A percentile compares a stretch with the other conserved stretches of the same genome.
These are phyloP conservation scores for Solanum chiquidenum DNA, from an alignment of 257 asterid species.

Conservation along the genomic window DNA sequence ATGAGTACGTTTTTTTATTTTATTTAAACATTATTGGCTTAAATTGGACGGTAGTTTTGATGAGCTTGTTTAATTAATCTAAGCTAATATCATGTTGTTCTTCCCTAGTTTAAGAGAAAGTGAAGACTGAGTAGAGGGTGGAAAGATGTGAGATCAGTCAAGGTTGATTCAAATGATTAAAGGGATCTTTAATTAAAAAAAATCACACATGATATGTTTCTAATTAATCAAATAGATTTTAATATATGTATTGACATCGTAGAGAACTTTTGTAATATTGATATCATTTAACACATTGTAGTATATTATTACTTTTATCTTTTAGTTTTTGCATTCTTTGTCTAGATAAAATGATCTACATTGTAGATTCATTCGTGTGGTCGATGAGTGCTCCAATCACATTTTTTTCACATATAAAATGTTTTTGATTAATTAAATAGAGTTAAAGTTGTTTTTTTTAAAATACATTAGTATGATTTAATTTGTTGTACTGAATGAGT, in stretches of 20 bases:
- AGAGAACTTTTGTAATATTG: no score
- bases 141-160: background rate
- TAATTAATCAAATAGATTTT: no score
- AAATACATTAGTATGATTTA: background rate
- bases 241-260: background rate
- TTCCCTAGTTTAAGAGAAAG: background rate
- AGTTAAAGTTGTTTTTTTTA: background rate
- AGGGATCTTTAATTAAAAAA: no score
- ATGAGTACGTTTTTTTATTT: no score
- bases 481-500: no score
- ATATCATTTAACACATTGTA: background rate
- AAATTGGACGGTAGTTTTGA: background rate
- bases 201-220: background rate
- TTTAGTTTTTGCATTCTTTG: background rate
- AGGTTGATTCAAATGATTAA: no score
- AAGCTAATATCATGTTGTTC: fast-evolving
- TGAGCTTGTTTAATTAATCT: background rate
- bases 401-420: background rate
- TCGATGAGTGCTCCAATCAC: background rate
- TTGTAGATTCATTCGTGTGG: background rate
- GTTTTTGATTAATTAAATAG: background rate
- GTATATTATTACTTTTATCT: background rate
- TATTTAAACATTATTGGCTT: no score
- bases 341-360: background rate
- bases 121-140: fast-evolving